Evolutionary conservation across 140 eudicot species (phyloP).

Genomic region (Flaveria floridana): DNA sequence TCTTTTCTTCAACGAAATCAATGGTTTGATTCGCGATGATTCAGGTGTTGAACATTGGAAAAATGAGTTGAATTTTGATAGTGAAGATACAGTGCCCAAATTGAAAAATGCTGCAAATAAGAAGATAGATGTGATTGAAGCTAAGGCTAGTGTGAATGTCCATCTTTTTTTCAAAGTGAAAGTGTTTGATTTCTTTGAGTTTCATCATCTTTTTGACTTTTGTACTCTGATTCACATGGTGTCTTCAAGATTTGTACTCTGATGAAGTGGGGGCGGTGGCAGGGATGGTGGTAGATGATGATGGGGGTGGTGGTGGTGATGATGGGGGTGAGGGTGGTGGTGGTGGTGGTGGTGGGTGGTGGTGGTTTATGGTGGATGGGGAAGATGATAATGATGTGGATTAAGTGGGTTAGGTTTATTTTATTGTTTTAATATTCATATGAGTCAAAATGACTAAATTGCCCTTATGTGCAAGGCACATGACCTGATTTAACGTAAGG

Average conservation of each 20-base stretch:
- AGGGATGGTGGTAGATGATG: too few relatives aligned
- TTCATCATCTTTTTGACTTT: constrained; percentile 15
- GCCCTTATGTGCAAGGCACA: too few relatives aligned
- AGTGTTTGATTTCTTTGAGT: constrained; percentile 36
- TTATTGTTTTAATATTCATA: too few relatives aligned
- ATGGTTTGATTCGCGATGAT: constrained; percentile 35
- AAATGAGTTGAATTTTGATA: constrained; percentile 51
- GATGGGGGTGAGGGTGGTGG: too few relatives aligned
- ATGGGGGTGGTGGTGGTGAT: too few relatives aligned
- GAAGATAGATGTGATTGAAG: constrained; percentile 48
- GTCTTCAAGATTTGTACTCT: neutral
- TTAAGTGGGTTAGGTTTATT: too few relatives aligned
- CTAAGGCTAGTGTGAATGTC: constrained; percentile 63
- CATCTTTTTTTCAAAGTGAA: constrained; percentile 65
- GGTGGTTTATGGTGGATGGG: too few relatives aligned
- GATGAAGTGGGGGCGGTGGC: too few relatives aligned
- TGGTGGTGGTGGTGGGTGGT: too few relatives aligned
- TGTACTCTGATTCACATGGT: constrained; percentile 17
- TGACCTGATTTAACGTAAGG: too few relatives aligned
- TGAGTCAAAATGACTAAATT: too few relatives aligned
- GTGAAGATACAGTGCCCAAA: constrained; percentile 57
- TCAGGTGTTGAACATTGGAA: constrained; percentile 7
- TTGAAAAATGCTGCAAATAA: constrained; percentile 63
- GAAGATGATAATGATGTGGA: too few relatives aligned
- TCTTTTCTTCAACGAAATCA: constrained; percentile 40